Base-by-base conservation (phyloP, 2,329 filamentous ascomycete genomes). In the Sporothrix euskadiensis region DNA sequence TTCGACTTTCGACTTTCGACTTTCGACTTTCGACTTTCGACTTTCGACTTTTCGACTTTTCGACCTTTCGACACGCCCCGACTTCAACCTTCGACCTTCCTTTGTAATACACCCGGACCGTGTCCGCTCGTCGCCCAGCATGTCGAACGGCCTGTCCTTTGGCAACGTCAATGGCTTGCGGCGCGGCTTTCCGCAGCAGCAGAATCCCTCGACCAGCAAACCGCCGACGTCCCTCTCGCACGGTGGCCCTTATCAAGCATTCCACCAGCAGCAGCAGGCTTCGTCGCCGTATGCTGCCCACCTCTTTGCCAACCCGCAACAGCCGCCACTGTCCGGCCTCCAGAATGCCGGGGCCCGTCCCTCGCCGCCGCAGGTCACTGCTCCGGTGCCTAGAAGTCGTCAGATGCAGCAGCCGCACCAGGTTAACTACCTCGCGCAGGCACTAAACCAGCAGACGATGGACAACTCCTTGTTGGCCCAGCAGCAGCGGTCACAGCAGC, bases 211-310 rank as follows among this genome's bases (percentile, higher is more conserved):
- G 85, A 77, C 83, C 84, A 76, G 88, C 85, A 76, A 77, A 44
- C 76, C 89, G 79, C 87, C 87, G 39, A 85, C 87, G 54, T 85
- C 85, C 30, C 83, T 83, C 41, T 79, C 86, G 75, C 86, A 86
- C 77, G 84, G 86, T 74, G 85, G 87, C 74, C 85, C 87, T 1
- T 89, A 89, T 78, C 86, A 88, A 79, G 78, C 84, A 22, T 76
- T 76, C 72, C 76, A 77, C 71, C 85, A 86, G 76, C 82, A 84
- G 74, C 89, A 89, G 30, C 73, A 74, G 79, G 80, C 84, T 72
- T 81, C 87, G 74, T 81, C 81, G 74, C 78, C 82, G 26, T 88
- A 88, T 49, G 65, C 57, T 26, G 86, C 87, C 76, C 86, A 87
- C 76, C 81, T 89, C 75, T 89, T 88, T 80, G 80, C 83, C 78